Conservation (phyloP, 352 stramenopile species). For the Peronospora belbahrii region DNA sequence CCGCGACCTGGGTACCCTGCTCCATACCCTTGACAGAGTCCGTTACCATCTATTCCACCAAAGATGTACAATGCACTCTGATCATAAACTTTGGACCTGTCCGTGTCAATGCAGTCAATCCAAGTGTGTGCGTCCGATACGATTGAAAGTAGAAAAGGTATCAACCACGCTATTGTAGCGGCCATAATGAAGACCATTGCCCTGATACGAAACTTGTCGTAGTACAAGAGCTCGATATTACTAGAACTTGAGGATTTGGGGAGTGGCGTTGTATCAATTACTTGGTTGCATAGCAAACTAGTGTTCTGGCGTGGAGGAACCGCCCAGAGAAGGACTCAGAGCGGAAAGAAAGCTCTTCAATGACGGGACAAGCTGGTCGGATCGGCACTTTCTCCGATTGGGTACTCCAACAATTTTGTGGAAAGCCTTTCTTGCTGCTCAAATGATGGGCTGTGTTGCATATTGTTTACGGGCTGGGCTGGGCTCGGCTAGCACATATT, state of each 20-base stretch:
- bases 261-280: slow-evolving; percentile 7
- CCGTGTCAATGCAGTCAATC: slow-evolving; percentile 58
- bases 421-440: no score
- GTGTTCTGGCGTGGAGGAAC: slow-evolving; percentile 17
- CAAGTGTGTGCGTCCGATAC: slow-evolving; percentile 43
- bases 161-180: slow-evolving; percentile 6
- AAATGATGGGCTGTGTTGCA: no score
- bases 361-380: slow-evolving; percentile 10
- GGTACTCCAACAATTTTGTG: not conserved
- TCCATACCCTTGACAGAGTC: slow-evolving; percentile 56
- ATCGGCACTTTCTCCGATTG: not conserved
- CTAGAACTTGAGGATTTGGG: slow-evolving; percentile 13
- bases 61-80: slow-evolving; percentile 64
- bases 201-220: not conserved
- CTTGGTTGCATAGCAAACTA: slow-evolving; percentile 7
- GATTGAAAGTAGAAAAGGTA: slow-evolving; percentile 10
- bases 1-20: slow-evolving; percentile 52
- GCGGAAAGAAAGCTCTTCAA: slow-evolving; percentile 24
- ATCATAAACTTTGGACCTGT: slow-evolving; percentile 53
- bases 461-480: no score
- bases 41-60: slow-evolving; percentile 50
- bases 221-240: no score
- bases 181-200: slow-evolving; percentile 12
- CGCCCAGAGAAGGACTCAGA: slow-evolving; percentile 19
- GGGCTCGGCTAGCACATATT: no score